Conservation (phyloP, 1,284 basidiomycete species). For the Hemileia vastatrix region DNA sequence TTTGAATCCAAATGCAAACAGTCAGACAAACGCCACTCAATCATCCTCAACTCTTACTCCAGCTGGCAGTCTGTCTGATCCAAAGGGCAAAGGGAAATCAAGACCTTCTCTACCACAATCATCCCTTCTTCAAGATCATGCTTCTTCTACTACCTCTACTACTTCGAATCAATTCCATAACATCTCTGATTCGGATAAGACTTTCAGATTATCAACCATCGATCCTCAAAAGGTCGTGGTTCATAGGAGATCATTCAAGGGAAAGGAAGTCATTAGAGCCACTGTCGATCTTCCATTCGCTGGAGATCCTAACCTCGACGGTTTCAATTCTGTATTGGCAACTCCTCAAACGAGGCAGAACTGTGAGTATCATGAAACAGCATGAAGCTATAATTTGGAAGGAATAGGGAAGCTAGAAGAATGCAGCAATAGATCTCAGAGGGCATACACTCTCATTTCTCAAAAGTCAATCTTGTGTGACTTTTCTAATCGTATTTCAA, state of each 20-base stretch:
- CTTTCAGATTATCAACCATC: no score
- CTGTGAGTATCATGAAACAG: constrained; percentile 49
- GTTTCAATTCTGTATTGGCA: constrained; percentile 69
- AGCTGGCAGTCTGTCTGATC: no score
- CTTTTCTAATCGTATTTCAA: no score
- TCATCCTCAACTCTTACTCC: no score
- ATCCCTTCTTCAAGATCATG: constrained; percentile 23
- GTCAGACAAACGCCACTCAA: no score
- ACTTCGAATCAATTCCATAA: constrained; percentile 7
- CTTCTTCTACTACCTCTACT: constrained; percentile 26
- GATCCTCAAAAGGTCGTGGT: constrained; percentile 45
- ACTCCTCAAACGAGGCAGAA: constrained; percentile 76
- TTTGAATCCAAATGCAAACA: no score
- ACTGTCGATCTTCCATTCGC: constrained; percentile 63
- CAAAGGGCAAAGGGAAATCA: no score
- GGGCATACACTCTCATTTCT: no score
- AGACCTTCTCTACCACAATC: no score
- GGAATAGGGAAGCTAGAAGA: background rate
- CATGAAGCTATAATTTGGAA: background rate
- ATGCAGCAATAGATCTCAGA: background rate
- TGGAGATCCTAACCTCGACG: constrained; percentile 58
- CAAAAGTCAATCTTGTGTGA: no score
- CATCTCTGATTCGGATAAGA: constrained; percentile 5
- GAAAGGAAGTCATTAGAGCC: constrained; percentile 70
- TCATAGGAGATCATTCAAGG: constrained; percentile 46